Evolutionary conservation across 768 basidiomycete genomes (phyloP), one percentile per base, ranked within the genome.

Genomic region (Collybia nuda): DNA sequence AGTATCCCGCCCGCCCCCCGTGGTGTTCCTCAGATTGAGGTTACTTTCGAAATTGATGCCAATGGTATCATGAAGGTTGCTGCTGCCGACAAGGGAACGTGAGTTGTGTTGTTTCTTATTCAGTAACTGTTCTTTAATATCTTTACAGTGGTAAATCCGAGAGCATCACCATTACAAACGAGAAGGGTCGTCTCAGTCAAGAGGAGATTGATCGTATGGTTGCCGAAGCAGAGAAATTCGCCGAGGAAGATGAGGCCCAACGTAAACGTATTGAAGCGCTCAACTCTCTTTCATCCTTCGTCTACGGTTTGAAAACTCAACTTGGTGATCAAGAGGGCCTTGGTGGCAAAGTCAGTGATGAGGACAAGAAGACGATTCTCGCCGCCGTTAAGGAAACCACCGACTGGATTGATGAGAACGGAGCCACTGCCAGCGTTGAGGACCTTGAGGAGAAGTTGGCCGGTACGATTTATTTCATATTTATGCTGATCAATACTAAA

Each of bases 141-240:
- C 12, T 51, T 35, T n/a, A 11, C 51, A 88, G 85, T 67, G 89
- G 89, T 61, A 94, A 94, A 71, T 85, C 86, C 0, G 85, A 89
- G 68, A 87, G 84, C 38, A 92, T 96, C 69, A 94, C 91, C 35
- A 98, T 97, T 73, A 94, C 84, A 60, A 97, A 97, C 72, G 93
- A 96, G 70, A 95, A 94, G 76, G 93, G 92, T 40, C 90, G 95
- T 73, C 84, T 93, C 19, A 81, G 77, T 41, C 85, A 88, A 58
- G 91, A 93, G 54, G 90, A 97, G 54, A 96, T 97, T 54, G 94
- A 97, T 63, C 90, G 93, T 53, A 97, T 96, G 94, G 90, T 97
- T 49, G 82, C 77, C 24, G 94, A 97, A 61, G 93, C 93, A 3
- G 93, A 98, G 78, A 86, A 93, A 62, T 95, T 90, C 58, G 88